phyloP scores from a whole-genome alignment of 2,329 filamentous ascomycete species.

The Fusarium domesticum region DNA sequence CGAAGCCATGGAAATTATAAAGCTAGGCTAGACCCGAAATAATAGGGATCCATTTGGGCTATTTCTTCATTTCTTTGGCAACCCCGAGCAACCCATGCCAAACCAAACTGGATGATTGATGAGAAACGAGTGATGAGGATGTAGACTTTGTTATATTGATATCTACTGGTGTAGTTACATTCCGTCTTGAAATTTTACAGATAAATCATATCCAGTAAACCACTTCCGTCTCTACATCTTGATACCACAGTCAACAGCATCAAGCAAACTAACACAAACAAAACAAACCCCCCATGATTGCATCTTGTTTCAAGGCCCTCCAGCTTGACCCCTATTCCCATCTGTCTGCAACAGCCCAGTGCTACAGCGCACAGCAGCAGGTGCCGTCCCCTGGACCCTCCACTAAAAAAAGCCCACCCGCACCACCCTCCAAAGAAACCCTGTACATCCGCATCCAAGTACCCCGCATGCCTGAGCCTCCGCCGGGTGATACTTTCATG shows the following conservation, averaged over 20 bases:
- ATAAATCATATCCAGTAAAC: neutral
- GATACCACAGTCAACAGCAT: neutral
- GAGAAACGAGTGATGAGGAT: neutral
- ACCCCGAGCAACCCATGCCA: neutral
- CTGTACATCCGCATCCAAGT: conserved; percentile 17
- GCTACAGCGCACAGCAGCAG: conserved; percentile 14
- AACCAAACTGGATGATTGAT: neutral
- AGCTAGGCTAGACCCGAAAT: conserved; percentile 22
- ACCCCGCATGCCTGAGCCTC: conserved; percentile 15
- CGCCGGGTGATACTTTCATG: conserved; percentile 14
- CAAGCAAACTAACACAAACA: neutral
- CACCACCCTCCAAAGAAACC: conserved; percentile 7
- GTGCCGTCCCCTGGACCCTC: conserved; percentile 16
- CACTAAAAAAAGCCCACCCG: conserved; percentile 10
- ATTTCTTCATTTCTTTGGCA: conserved; percentile 21
- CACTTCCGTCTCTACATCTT: neutral
- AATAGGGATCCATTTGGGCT: conserved; percentile 27
- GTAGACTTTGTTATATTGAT: too few relatives aligned
- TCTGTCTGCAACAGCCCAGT: conserved; percentile 23
- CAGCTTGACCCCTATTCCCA: conserved; percentile 24
- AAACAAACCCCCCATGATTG: neutral
- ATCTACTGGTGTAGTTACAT: too few relatives aligned
- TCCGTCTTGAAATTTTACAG: too few relatives aligned
- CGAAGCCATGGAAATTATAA: neutral
- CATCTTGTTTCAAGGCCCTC: conserved; percentile 7